Conservation (phyloP, 805 yeast genomes). For the Myxozyma udenii region DNA sequence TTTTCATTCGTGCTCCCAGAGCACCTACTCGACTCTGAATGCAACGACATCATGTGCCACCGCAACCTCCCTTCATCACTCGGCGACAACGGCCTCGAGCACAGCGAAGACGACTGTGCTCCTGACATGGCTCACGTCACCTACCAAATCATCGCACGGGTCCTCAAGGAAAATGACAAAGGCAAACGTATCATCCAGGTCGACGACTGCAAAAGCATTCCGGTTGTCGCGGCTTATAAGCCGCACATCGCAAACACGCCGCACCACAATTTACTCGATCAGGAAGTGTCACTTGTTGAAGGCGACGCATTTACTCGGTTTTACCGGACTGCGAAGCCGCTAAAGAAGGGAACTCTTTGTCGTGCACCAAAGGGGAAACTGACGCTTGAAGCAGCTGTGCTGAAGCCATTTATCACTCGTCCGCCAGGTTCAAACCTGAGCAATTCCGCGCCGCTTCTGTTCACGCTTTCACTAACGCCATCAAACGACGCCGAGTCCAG, state of each 20-base stretch:
- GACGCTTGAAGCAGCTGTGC: constrained; percentile 15
- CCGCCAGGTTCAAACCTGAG: not conserved
- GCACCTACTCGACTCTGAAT: constrained; percentile 19
- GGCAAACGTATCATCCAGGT: constrained; percentile 1
- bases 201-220: not conserved
- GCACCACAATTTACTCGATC: constrained; percentile 8
- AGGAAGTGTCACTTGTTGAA: constrained; percentile 4
- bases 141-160: constrained; percentile 12
- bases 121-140: constrained; percentile 24
- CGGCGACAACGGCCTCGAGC: constrained; percentile 5
- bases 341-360: constrained; percentile 6
- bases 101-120: constrained; percentile 16
- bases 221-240: constrained; percentile 15
- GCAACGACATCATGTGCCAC: constrained; percentile 14
- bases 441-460: constrained; percentile 11
- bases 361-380: constrained; percentile 6
- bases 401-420: constrained; percentile 12
- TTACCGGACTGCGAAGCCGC: constrained; percentile 11
- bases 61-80: constrained; percentile 19
- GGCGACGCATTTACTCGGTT: constrained; percentile 18
- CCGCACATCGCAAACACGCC: constrained; percentile 12
- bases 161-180: not conserved
- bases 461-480: constrained; percentile 13
- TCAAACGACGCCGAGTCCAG: not conserved
- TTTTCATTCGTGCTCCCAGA: constrained; percentile 26